Percentiles rank a stretch among this genome's conserved stretches.
These are phyloP conservation scores for Solanum paucissectum DNA, from an alignment of 257 asterid species.

Conservation along the genomic window DNA sequence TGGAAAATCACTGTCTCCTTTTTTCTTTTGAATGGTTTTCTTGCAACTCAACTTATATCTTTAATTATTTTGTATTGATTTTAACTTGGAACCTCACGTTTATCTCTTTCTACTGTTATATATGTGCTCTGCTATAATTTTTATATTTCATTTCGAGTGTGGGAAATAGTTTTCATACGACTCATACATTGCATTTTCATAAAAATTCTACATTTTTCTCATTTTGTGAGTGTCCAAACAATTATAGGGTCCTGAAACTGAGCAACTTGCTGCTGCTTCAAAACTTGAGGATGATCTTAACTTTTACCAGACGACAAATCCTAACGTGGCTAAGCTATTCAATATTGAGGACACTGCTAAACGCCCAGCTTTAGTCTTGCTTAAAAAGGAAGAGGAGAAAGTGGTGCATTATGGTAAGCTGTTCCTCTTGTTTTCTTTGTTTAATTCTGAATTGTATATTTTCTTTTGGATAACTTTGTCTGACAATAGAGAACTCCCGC, in stretches of 20 bases:
- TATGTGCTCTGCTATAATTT: not conserved
- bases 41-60: not conserved
- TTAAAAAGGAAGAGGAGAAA: conserved; percentile 72
- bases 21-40: not conserved
- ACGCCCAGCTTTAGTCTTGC: conserved; percentile 63
- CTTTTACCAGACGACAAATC: conserved; percentile 59
- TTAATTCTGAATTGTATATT: not conserved
- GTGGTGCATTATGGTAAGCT: conserved; percentile 49
- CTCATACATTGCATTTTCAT: not conserved
- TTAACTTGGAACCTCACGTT: not conserved
- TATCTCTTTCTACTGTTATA: not conserved
- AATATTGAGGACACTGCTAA: conserved; percentile 42
- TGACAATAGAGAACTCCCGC: not conserved
- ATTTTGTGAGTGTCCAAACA: not conserved
- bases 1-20: not conserved
- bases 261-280: conserved; percentile 79
- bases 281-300: conserved; percentile 64
- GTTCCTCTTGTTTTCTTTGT: not conserved
- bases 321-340: conserved; percentile 72
- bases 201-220: not conserved
- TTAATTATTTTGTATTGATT: not conserved
- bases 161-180: not conserved
- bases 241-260: conserved; percentile 60
- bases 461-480: not conserved
- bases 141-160: not conserved